Evolutionary conservation across 441 rosid species (phyloP).

Genomic region (Erysimum cheiri): DNA sequence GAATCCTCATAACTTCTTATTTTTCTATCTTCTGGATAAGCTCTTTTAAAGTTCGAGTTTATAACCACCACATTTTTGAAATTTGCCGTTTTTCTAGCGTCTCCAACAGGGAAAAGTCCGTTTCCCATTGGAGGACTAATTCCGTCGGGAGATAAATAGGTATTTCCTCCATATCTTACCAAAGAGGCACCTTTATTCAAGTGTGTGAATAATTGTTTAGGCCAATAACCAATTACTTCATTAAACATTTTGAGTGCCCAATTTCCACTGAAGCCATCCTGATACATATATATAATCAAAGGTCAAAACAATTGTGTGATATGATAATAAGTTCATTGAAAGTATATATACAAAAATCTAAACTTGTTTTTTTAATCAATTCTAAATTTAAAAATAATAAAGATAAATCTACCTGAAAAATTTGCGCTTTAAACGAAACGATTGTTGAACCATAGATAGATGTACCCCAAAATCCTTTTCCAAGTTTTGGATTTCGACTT

Average conservation of each 20-base stretch:
- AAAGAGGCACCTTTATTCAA: constrained; percentile 20
- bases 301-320: not conserved
- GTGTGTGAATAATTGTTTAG: constrained; percentile 16
- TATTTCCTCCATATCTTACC: constrained; percentile 37
- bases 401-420: constrained; percentile 22
- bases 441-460: constrained; percentile 18
- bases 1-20: not conserved
- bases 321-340: not conserved
- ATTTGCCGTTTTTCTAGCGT: constrained; percentile 6
- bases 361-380: not conserved
- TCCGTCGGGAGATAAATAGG: not conserved
- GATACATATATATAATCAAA: constrained; percentile 5
- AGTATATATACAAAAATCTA: not conserved
- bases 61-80: not conserved
- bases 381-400: not conserved
- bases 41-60: not conserved
- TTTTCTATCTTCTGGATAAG: not conserved
- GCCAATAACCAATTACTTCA: constrained; percentile 39
- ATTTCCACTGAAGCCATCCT: constrained; percentile 30
- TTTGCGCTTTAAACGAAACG: not conserved
- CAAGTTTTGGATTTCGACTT: constrained; percentile 21
- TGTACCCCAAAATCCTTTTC: constrained; percentile 9
- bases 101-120: constrained; percentile 22
- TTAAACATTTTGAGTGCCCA: constrained; percentile 11
- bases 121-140: constrained; percentile 39